Percentiles rank a stretch among this genome's conserved stretches.
phyloP scores from a whole-genome alignment of 306 rosid species.

The Cicer pinnatifidum region DNA sequence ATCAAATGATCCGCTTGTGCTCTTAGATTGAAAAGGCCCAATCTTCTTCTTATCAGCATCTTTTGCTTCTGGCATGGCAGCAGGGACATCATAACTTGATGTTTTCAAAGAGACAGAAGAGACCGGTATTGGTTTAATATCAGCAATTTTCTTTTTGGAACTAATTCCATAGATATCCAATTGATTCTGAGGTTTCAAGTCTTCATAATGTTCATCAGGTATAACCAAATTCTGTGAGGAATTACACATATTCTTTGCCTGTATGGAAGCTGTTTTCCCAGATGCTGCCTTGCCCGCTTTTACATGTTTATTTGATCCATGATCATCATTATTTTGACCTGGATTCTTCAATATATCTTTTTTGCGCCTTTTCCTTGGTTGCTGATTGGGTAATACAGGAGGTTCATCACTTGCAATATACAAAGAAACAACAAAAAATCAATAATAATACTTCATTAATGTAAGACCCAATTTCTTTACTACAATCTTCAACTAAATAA shows the following conservation, averaged over 20 bases:
- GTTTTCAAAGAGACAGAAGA: slow-evolving; percentile 62
- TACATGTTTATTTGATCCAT: slow-evolving; percentile 60
- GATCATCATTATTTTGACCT: slow-evolving; percentile 60
- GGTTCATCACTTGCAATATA: slow-evolving; percentile 59
- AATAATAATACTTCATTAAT: slow-evolving; percentile 16
- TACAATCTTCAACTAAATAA: slow-evolving; percentile 28
- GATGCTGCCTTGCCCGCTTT: slow-evolving; percentile 69
- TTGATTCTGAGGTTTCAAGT: slow-evolving; percentile 61
- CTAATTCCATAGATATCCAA: slow-evolving; percentile 53
- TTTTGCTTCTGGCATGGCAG: slow-evolving; percentile 58
- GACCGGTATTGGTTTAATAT: slow-evolving; percentile 57
- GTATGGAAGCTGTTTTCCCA: slow-evolving; percentile 59
- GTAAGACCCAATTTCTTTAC: slow-evolving; percentile 25
- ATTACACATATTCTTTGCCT: slow-evolving; percentile 56
- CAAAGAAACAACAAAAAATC: slow-evolving; percentile 40
- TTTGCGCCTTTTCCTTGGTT: slow-evolving; percentile 92
- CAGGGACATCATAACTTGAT: slow-evolving; percentile 62
- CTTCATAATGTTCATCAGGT: slow-evolving; percentile 58
- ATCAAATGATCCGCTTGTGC: slow-evolving; percentile 56
- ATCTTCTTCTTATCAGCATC: slow-evolving; percentile 69
- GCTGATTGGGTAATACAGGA: slow-evolving; percentile 74
- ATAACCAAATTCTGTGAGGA: slow-evolving; percentile 56
- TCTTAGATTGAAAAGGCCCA: slow-evolving; percentile 65
- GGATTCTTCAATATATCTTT: slow-evolving; percentile 74
- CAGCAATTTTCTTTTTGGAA: slow-evolving; percentile 67